These are phyloP conservation scores for Lophiotrema nucula DNA, from an alignment of 495 filamentous ascomycete genomes.

Conservation along the genomic window DNA sequence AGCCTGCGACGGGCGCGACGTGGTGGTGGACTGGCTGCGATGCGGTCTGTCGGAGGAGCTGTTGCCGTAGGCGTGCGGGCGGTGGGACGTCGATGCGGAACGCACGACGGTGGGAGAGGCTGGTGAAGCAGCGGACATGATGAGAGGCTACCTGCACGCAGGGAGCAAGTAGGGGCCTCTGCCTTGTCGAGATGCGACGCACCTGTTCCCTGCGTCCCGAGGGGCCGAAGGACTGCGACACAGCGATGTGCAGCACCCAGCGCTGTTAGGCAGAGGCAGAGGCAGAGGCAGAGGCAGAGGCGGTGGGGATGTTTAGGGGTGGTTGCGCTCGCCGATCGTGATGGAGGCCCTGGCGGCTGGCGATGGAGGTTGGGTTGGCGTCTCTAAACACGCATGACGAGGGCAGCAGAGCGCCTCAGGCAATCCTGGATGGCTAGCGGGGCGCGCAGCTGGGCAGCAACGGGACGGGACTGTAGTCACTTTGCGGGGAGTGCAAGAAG, in stretches of 20 bases:
- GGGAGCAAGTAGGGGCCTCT: constrained; percentile 10
- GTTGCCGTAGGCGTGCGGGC: constrained; percentile 45
- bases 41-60: constrained; percentile 54
- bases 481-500: too few relatives aligned
- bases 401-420: too few relatives aligned
- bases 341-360: too few relatives aligned
- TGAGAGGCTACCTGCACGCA: constrained; percentile 31
- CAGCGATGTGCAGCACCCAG: background rate
- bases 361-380: too few relatives aligned
- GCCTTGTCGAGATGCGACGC: background rate
- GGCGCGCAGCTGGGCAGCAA: too few relatives aligned
- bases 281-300: background rate
- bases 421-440: too few relatives aligned
- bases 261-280: background rate
- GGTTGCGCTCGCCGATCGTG: too few relatives aligned
- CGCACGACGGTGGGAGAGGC: constrained; percentile 51
- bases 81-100: constrained; percentile 57
- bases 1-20: constrained; percentile 44
- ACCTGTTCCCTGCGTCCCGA: too few relatives aligned
- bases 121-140: constrained; percentile 53
- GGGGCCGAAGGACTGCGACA: background rate
- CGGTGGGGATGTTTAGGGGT: too few relatives aligned
- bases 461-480: too few relatives aligned
- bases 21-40: constrained; percentile 56
- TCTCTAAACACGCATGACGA: too few relatives aligned